Evolutionary conservation across 208 protist genomes (phyloP), one percentile per base, ranked within the genome.

Genomic region (Leptomonas pyrrhocoris): DNA sequence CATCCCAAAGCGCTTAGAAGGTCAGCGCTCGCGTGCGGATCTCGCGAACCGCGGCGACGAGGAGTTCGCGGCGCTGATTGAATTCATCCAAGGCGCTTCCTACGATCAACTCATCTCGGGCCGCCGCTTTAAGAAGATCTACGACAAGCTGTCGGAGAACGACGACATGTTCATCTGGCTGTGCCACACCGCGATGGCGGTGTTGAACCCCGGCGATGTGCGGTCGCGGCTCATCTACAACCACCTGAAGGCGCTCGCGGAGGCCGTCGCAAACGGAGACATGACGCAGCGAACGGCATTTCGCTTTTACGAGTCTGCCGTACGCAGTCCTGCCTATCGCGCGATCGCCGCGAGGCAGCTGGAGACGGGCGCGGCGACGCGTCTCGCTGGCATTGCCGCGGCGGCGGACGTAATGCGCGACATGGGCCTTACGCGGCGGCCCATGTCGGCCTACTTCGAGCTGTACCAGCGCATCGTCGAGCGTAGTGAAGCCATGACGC

Each of bases 141-240:
- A 96, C 65, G 90, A 94, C 53, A 81, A 82, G 48, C 83, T 94
- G 1, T 89, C 88, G 7, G 86, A 94, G 66, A 94, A 96, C 64
- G 92, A 96, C 65, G 92, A 96, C 68, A 92, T 95, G 83, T 95
- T 96, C 60, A 73, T 96, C 15, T 96, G 92, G 90, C 79, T 96
- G 12, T 96, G 92, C 59, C 89, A 94, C 72, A 93, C 88, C n/a
- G 89, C 92, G 15, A 96, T 96, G 92, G 83, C 92, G 1, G 92
- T 96, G 63, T 83, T 96, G 12, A 94, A 96, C 79, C 92, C 92
- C 18, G 92, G 92, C 18, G 92, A 96, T 61, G 68, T 95, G 71
- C 89, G 92, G n/a, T 95, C 88, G 15, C 82, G 92, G 15, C 73
- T 96, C 1, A 67, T 96, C 11, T 94, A 96, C 79, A 84, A 93